phyloP scores from a whole-genome alignment of 495 filamentous ascomycete species.

The Penicillium roqueforti region DNA sequence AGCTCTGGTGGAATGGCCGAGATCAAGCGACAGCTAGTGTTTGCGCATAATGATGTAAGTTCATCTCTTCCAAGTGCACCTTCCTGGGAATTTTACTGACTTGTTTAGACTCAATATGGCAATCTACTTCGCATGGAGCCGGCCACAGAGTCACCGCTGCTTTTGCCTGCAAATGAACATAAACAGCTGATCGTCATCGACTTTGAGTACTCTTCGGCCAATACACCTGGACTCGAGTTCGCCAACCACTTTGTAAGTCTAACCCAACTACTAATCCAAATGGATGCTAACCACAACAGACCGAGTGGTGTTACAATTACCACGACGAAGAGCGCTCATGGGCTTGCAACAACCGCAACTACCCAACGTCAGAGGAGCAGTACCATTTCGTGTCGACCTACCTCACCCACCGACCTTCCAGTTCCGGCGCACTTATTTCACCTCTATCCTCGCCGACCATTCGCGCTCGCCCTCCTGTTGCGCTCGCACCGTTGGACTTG shows the following conservation, averaged over 20 bases:
- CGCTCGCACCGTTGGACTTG: constrained; percentile 34
- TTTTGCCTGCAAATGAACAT: constrained; percentile 85
- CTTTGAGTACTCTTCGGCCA: constrained; percentile 96
- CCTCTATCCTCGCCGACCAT: constrained; percentile 48
- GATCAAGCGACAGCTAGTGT: constrained; percentile 74
- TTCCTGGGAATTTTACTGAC: constrained; percentile 11
- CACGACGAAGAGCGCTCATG: constrained; percentile 63
- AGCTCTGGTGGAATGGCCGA: constrained; percentile 62
- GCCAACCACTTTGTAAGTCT: constrained; percentile 87
- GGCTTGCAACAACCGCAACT: constrained; percentile 60
- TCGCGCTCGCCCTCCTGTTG: constrained; percentile 30
- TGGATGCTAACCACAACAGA: constrained; percentile 32
- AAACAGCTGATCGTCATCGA: constrained; percentile 96
- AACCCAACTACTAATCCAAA: not conserved
- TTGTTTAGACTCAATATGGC: constrained; percentile 84
- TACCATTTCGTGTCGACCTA: constrained; percentile 80
- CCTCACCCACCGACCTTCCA: constrained; percentile 67
- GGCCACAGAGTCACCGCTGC: constrained; percentile 76
- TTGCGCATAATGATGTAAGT: constrained; percentile 95
- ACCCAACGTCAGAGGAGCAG: constrained; percentile 79
- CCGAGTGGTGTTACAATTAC: constrained; percentile 98
- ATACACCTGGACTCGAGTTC: constrained; percentile 83
- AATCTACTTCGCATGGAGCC: constrained; percentile 92
- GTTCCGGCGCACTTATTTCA: constrained; percentile 49
- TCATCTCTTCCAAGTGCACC: not conserved